Evolutionary conservation across 108 stramenopile genomes (phyloP), one percentile per base, ranked within the genome.

Genomic region (Cyclotella cryptica): DNA sequence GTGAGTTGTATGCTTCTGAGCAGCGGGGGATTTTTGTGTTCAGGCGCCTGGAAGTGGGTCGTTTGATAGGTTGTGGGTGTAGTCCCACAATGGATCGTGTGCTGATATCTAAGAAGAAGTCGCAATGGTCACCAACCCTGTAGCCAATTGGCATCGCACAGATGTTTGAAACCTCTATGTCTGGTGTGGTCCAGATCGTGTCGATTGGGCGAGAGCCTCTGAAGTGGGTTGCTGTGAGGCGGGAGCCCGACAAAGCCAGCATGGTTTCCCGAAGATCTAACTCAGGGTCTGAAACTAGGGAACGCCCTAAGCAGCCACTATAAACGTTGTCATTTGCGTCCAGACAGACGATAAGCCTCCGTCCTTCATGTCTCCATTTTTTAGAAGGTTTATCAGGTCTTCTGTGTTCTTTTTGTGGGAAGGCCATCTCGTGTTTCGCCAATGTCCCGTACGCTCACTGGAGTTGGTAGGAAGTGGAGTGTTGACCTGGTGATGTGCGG

Each of bases 41-140:
- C 41, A 77, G 35, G 3, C 74, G 7, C 3, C 74, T 10, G 3
- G 76, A 47, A 3, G 9, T 18, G 0, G 52, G 15, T n/a, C 55
- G 47, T 22, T 22, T 24, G 8, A 77, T 30, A 13, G 15, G 44
- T 21, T 12, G 41, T 39, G 69, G 76, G 3, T 13, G 17, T 1
- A 18, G 6, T 11, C 76, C 76, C 3, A 77, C 55, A 18, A 77
- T 60, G 2, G 76, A 77, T 9, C 26, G 22, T 9, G 42, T 9
- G 21, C 28, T 28, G 17, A 77, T 12, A 43, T 77, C 76, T 3
- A 67, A 8, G 28, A 8, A 24, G 57, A 44, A 29, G 24, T 46
- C n/a, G 10, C 59, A 60, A 24, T 74, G 73, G n/a, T 74, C 73
- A 3, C 73, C 73, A 28, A 65, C 28, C 11, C 73, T 63, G n/a